phyloP scores from a whole-genome alignment of 73 alveolate species.

The Paramecium biaurelia region DNA sequence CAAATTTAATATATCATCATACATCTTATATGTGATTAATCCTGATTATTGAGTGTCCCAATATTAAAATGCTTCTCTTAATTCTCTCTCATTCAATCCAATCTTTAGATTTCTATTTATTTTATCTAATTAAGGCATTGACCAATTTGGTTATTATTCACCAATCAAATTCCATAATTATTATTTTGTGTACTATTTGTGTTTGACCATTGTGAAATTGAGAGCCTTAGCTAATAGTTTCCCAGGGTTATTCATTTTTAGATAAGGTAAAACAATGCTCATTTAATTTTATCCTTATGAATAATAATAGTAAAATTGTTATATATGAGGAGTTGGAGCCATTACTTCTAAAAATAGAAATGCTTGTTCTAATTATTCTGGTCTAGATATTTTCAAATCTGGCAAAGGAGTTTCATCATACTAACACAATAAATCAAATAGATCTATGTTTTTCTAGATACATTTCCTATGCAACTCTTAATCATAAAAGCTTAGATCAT shows the following conservation, averaged over 20 bases:
- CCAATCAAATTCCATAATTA: background rate
- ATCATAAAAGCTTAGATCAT: slow-evolving; percentile 1
- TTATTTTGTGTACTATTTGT: background rate
- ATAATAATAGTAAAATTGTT: background rate
- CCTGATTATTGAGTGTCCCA: slow-evolving; percentile 11
- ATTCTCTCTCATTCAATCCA: background rate
- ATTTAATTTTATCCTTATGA: background rate
- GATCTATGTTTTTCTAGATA: background rate
- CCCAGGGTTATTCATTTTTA: background rate
- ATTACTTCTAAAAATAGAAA: background rate
- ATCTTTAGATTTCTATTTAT: background rate
- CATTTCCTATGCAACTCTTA: background rate
- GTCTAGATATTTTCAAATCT: background rate
- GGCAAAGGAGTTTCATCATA: slow-evolving; percentile 32
- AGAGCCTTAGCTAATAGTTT: slow-evolving; percentile 20
- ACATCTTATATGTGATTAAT: background rate
- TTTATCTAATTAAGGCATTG: background rate
- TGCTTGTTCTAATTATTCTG: background rate
- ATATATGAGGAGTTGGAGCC: slow-evolving; percentile 15
- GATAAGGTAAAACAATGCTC: background rate
- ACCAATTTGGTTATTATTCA: background rate
- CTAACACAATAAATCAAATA: slow-evolving; percentile 4
- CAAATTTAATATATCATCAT: background rate
- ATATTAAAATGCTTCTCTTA: slow-evolving; percentile 22
- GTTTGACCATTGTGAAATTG: slow-evolving; percentile 34